phyloP scores from a whole-genome alignment of 805 yeast species.

The Lachancea kluyveri region DNA sequence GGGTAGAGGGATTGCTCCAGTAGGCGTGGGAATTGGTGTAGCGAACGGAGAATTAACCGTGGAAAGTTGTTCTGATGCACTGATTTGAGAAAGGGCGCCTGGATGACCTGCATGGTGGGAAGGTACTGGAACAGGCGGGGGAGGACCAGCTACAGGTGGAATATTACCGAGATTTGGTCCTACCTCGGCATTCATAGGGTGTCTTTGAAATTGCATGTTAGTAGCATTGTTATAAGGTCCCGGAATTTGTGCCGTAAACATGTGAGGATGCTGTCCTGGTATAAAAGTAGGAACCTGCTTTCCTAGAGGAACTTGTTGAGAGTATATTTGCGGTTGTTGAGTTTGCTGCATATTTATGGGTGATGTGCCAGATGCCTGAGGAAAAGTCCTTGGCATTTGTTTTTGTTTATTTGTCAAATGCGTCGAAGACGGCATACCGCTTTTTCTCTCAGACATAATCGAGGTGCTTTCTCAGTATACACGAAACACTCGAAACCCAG shows the following conservation, averaged over 20 bases:
- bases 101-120: conserved; percentile 2
- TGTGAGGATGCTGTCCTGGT: conserved; percentile 5
- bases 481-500: not conserved
- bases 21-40: conserved; percentile 5
- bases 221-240: conserved; percentile 1
- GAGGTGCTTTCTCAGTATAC: not conserved
- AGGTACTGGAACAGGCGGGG: no score
- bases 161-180: no score
- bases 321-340: conserved; percentile 7
- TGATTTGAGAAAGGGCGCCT: no score
- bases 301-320: conserved; percentile 2
- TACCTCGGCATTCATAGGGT: no score
- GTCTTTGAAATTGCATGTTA: conserved; percentile 4
- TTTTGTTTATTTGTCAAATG: no score
- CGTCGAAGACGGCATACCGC: no score
- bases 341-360: conserved; percentile 2
- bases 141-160: no score
- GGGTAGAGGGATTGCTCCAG: conserved; percentile 4
- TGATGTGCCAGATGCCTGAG: no score
- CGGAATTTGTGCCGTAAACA: conserved; percentile 8
- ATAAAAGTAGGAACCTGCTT: conserved; percentile 5
- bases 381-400: no score
- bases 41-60: conserved; percentile 7
- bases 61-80: no score
- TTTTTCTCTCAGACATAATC: no score